Base-by-base conservation (phyloP, 371 early-diverging fungal genomes). In the Rhizopus sp. region DNA sequence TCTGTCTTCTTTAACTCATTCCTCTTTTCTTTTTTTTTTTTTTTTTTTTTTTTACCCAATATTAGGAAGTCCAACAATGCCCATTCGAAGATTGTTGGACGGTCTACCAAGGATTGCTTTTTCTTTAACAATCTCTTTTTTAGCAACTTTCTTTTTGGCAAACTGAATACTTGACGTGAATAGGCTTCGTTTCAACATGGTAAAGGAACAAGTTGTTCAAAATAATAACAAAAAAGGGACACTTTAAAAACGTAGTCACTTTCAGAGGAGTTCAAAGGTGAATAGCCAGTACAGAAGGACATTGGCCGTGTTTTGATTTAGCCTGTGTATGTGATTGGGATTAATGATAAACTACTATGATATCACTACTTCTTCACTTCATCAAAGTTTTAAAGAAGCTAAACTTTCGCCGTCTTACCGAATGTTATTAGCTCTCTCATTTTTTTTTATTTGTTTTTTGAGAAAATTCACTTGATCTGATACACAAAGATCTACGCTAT, bases 41-140 rank as follows among this genome's bases (percentile, higher is more conserved):
- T n/a, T n/a, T n/a, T 23, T 23, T 23, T 50, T 10, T 54, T 15
- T 44, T 50, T 78, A 78, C 80, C 92, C 99, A 65, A 96, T 94
- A 74, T 99, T 99, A 63, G 99, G 99, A 55, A 99, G 72, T 44
- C 97, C 98, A 39, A 99, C 97, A 17, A 97, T 80, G 59, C 91
- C 97, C 83, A 97, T 92, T 72, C 92, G 90, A 61, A 98, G 75
- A 78, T 94, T 94, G 72, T 93, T 91, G 33, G 88, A 81, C 48
- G 90, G 89, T 51, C 89, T 63, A 29, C 80, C 78, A 8, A 80
- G 55, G n/a, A 80, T 40, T 65, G 85, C 87, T 16, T 57, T 66
- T 30, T 65, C 60, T 17, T 48, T 7, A 4, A 16, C 38, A 37
- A 50, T 53, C 15, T 57, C 42, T 15, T 57, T 65, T 8, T 35